Conservation (phyloP, 179 eudicot genomes). For the Beta corolliflora region DNA sequence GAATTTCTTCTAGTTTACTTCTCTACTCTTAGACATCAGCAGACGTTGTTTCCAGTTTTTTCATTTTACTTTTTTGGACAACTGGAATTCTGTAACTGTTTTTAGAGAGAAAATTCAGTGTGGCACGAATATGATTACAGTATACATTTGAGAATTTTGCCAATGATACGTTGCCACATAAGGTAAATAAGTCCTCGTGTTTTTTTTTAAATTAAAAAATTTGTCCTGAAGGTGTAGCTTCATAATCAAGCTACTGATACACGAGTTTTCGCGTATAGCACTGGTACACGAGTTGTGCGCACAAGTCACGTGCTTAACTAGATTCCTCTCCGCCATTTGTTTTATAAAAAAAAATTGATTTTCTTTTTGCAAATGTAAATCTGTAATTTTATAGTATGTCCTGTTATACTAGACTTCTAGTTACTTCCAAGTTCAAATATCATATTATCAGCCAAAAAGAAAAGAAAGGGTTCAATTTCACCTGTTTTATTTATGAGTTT, state of each 20-base stretch:
- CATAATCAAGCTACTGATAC: too few relatives aligned
- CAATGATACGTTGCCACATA: slow-evolving; percentile 1
- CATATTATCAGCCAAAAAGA: too few relatives aligned
- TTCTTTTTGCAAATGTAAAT: not conserved
- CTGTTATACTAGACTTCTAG: not conserved
- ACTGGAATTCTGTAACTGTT: not conserved
- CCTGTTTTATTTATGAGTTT: too few relatives aligned
- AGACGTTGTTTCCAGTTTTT: not conserved
- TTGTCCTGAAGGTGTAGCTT: too few relatives aligned
- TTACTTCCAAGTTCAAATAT: too few relatives aligned
- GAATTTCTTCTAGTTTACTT: not conserved
- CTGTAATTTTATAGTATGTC: not conserved
- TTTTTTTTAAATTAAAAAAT: too few relatives aligned
- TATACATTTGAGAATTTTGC: not conserved
- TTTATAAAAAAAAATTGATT: not conserved
- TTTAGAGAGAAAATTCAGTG: not conserved
- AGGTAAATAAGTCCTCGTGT: not conserved
- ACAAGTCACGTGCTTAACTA: not conserved
- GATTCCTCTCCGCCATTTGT: not conserved
- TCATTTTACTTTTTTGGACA: not conserved
- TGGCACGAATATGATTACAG: not conserved
- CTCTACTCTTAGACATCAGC: not conserved
- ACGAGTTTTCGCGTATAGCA: not conserved
- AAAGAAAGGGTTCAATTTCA: too few relatives aligned
- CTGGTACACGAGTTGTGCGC: not conserved